Conservation (phyloP, 2,329 filamentous ascomycete species). For the Cladophialophora yegresii region DNA sequence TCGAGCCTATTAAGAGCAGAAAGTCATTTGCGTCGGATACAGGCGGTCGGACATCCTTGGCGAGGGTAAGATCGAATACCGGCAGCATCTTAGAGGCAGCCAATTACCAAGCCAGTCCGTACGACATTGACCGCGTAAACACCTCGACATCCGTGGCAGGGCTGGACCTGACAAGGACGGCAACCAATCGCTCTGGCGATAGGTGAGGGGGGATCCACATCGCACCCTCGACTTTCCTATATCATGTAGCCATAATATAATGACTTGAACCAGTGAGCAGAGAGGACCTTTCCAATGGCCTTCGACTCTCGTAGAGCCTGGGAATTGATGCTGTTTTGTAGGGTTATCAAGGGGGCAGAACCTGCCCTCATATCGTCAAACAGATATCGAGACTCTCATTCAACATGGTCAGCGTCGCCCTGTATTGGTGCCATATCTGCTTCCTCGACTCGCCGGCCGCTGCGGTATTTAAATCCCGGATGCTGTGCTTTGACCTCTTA, state of each 20-base stretch:
- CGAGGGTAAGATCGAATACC: slow-evolving; percentile 23
- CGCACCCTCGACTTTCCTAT: not conserved
- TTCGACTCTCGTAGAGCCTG: too few species aligned
- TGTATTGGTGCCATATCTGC: slow-evolving; percentile 46
- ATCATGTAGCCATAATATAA: not conserved
- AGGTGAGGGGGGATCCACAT: slow-evolving; percentile 1
- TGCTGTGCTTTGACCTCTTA: slow-evolving; percentile 39
- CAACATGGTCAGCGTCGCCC: slow-evolving; percentile 49
- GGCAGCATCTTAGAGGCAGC: slow-evolving; percentile 32
- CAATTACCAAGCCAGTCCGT: slow-evolving; percentile 40
- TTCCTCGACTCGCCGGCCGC: slow-evolving; percentile 39
- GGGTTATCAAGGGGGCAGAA: not conserved
- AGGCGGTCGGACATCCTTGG: slow-evolving; percentile 20
- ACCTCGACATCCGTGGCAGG: slow-evolving; percentile 38
- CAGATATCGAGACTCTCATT: slow-evolving; percentile 54
- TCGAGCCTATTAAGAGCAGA: slow-evolving; percentile 25
- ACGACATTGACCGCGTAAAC: slow-evolving; percentile 41
- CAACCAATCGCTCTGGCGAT: slow-evolving; percentile 19
- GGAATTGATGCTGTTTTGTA: not conserved
- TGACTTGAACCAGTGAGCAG: not conserved
- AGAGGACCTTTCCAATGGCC: too few species aligned
- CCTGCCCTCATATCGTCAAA: slow-evolving; percentile 35
- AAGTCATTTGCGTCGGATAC: slow-evolving; percentile 18
- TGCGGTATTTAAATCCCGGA: slow-evolving; percentile 35
- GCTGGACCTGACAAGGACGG: slow-evolving; percentile 26